Evolutionary conservation across 768 basidiomycete genomes (phyloP).

Genomic region (Imleria badia): DNA sequence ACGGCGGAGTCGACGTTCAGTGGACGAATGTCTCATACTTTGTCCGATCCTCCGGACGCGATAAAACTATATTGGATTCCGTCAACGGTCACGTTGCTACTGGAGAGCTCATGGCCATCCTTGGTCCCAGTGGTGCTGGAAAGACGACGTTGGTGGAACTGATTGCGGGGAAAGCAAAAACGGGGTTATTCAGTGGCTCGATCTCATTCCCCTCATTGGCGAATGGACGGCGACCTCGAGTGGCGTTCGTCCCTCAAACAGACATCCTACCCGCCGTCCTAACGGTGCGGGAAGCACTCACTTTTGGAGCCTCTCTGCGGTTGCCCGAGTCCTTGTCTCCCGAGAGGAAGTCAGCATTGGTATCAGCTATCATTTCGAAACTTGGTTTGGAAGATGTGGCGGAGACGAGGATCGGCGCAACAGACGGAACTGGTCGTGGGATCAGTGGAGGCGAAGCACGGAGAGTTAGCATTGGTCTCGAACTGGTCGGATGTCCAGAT

Average conservation of each 20-base stretch:
- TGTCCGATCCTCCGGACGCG: conserved; percentile 41
- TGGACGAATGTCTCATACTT: conserved; percentile 73
- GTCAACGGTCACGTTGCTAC: conserved; percentile 70
- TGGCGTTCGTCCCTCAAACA: conserved; percentile 87
- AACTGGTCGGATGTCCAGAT: conserved; percentile 83
- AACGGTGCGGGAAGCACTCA: conserved; percentile 79
- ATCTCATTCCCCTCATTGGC: conserved; percentile 53
- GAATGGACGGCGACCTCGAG: conserved; percentile 43
- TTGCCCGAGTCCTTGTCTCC: conserved; percentile 71
- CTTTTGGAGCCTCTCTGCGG: conserved; percentile 84
- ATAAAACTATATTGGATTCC: conserved; percentile 66
- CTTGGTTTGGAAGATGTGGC: conserved; percentile 73
- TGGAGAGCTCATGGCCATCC: conserved; percentile 87
- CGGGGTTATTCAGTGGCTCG: conserved; percentile 62
- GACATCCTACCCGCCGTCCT: conserved; percentile 78
- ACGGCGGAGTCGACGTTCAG: conserved; percentile 58
- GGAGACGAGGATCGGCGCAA: conserved; percentile 65
- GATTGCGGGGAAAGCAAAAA: conserved; percentile 80
- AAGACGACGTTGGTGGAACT: conserved; percentile 93
- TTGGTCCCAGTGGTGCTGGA: conserved; percentile 92
- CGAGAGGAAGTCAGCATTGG: conserved; percentile 62
- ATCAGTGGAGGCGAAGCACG: conserved; percentile 93
- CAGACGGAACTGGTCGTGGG: conserved; percentile 69
- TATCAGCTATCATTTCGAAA: conserved; percentile 69
- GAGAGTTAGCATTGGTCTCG: conserved; percentile 86